Evolutionary conservation across 2,329 filamentous ascomycete species (phyloP).

Genomic region (Colletotrichum sp.): DNA sequence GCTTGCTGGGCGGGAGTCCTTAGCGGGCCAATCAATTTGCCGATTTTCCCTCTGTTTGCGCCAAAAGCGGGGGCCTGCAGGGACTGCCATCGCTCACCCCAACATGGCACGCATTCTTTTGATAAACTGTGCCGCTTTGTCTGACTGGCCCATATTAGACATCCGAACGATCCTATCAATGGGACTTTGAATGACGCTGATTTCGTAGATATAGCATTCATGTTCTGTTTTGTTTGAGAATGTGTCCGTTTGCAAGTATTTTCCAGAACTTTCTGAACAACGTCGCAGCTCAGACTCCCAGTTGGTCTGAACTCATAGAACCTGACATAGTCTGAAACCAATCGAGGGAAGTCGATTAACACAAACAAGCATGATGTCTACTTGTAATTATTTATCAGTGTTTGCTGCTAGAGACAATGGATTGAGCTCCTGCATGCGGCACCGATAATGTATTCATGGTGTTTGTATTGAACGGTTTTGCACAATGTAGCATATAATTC

Average conservation of each 20-base stretch:
- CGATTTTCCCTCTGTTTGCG: not conserved
- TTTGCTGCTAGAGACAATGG: too few species aligned
- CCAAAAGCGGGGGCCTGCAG: not conserved
- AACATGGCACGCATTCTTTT: not conserved
- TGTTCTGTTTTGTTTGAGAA: not conserved
- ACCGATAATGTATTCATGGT: too few species aligned
- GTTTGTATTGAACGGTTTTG: too few species aligned
- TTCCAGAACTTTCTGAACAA: not conserved
- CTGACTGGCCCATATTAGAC: not conserved
- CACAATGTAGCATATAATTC: too few species aligned
- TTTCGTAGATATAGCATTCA: not conserved
- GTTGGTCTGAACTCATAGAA: not conserved
- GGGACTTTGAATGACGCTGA: not conserved
- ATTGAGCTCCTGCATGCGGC: too few species aligned
- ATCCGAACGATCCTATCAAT: not conserved
- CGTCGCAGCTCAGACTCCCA: not conserved
- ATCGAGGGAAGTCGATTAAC: accelerated
- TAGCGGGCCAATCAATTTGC: not conserved
- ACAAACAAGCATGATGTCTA: not conserved
- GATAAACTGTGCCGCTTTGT: not conserved
- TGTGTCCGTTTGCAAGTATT: not conserved
- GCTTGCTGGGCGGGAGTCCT: not conserved
- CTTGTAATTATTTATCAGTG: not conserved
- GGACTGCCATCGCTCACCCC: not conserved
- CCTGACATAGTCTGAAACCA: not conserved